Conservation (phyloP, 106 monocot species). For the Gastrodia elata region DNA sequence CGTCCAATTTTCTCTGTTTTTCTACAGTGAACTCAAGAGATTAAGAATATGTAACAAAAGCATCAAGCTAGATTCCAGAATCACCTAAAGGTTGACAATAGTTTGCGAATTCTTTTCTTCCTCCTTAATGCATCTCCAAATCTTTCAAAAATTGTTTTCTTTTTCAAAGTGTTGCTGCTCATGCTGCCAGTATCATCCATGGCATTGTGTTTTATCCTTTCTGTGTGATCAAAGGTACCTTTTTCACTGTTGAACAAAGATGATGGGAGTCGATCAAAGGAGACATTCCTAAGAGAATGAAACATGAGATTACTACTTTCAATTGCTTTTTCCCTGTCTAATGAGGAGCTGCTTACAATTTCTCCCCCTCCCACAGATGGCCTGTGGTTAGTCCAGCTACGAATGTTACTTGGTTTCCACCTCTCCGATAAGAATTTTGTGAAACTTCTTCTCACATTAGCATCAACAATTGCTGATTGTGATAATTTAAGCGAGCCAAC, state of each 20-base stretch:
- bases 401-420: not conserved
- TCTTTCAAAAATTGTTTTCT: slow-evolving; percentile 30
- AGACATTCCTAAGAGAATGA: slow-evolving; percentile 4
- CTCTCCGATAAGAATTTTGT: slow-evolving; percentile 6
- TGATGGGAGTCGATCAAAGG: slow-evolving; percentile 7
- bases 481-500: not conserved
- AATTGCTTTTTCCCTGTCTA: slow-evolving; percentile 3
- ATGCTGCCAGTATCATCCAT: not conserved
- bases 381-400: not conserved
- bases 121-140: slow-evolving; percentile 42
- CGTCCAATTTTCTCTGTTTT: not conserved
- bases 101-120: slow-evolving; percentile 23
- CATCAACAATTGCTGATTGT: not conserved
- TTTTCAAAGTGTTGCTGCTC: slow-evolving; percentile 26
- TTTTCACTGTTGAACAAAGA: not conserved
- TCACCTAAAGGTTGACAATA: slow-evolving; percentile 1
- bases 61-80: not conserved
- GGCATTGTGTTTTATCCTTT: slow-evolving; percentile 1
- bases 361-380: slow-evolving; percentile 7
- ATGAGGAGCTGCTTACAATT: slow-evolving; percentile 2
- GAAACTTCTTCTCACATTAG: not conserved
- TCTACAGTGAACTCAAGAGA: not conserved
- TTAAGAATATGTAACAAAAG: not conserved
- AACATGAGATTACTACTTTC: slow-evolving; percentile 4
- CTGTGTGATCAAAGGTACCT: slow-evolving; percentile 8